phyloP scores from a whole-genome alignment of 164 flowering plant species.

The Aristolochia contorta region DNA sequence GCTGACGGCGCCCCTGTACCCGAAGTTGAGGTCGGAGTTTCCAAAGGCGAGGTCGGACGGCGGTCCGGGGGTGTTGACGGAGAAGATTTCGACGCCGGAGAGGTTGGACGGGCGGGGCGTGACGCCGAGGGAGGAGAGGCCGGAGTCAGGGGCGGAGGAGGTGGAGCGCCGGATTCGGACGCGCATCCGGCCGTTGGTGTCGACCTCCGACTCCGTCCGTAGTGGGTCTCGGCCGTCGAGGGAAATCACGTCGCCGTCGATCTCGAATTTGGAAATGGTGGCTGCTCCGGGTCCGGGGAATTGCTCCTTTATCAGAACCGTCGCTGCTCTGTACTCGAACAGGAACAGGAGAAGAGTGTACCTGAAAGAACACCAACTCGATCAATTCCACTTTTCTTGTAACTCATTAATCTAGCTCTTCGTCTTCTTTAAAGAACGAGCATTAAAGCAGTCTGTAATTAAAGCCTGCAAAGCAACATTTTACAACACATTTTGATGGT shows the following conservation, averaged over 20 bases:
- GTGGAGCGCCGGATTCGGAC: constrained; percentile 51
- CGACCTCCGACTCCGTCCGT: constrained; percentile 40
- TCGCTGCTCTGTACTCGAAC: constrained; percentile 47
- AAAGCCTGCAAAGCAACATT: no score
- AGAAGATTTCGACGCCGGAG: constrained; percentile 49
- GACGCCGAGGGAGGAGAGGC: constrained; percentile 29
- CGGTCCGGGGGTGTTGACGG: constrained; percentile 34
- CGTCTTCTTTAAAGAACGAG: no score
- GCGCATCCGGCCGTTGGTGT: constrained; percentile 34
- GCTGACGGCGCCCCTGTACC: constrained; percentile 31
- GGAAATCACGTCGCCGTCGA: constrained; percentile 50
- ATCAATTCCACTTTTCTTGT: no score
- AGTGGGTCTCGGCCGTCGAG: constrained; percentile 50
- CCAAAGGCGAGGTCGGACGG: constrained; percentile 14
- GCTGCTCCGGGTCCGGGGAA: constrained; percentile 40
- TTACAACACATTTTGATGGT: no score
- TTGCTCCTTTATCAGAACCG: constrained; percentile 25
- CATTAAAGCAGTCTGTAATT: no score
- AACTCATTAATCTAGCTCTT: no score
- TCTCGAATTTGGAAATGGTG: constrained; percentile 35
- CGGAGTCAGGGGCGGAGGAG: constrained; percentile 34
- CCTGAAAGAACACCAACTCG: constrained; percentile 16
- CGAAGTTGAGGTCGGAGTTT: constrained; percentile 24
- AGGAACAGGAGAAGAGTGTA: constrained; percentile 45
- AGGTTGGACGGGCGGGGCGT: constrained; percentile 54